Evolutionary conservation across 2,329 filamentous ascomycete species (phyloP).

Genomic region (Botryosphaeria dothidea): DNA sequence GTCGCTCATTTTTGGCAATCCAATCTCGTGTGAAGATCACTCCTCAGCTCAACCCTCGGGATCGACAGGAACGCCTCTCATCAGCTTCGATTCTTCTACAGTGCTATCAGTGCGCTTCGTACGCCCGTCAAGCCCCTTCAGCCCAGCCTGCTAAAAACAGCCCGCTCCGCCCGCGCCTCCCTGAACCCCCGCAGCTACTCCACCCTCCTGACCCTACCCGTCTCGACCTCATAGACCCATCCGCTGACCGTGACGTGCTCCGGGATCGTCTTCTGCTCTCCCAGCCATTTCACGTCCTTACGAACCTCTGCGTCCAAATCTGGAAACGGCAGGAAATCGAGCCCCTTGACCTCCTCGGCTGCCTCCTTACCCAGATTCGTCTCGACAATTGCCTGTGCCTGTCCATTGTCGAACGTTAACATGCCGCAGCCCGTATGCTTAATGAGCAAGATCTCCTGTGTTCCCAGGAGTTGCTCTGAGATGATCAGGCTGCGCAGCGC

Average conservation of each 20-base stretch:
- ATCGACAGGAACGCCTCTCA: constrained; percentile 4
- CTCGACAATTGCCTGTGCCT: constrained; percentile 57
- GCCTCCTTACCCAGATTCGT: constrained; percentile 59
- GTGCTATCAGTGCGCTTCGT: not conserved
- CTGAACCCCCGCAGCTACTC: constrained; percentile 25
- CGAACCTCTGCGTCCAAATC: constrained; percentile 65
- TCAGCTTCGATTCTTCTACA: not conserved
- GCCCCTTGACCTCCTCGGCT: constrained; percentile 42
- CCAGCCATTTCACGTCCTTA: constrained; percentile 67
- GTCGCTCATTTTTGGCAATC: not conserved
- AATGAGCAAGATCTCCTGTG: constrained; percentile 71
- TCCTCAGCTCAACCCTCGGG: constrained; percentile 3
- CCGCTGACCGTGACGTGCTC: constrained; percentile 64
- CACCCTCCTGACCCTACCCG: constrained; percentile 60
- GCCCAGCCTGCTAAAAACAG: not conserved
- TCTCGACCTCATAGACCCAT: constrained; percentile 79
- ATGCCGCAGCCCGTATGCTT: constrained; percentile 77
- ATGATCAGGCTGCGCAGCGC: constrained; percentile 75
- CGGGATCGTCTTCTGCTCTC: constrained; percentile 57
- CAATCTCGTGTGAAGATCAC: constrained; percentile 7
- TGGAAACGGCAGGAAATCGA: constrained; percentile 68
- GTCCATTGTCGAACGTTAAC: constrained; percentile 65
- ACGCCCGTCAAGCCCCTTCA: not conserved
- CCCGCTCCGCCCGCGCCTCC: not conserved
- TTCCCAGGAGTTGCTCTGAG: constrained; percentile 76